Evolutionary conservation across 179 eudicot species (phyloP).

Genomic region (Silene noctiflora): DNA sequence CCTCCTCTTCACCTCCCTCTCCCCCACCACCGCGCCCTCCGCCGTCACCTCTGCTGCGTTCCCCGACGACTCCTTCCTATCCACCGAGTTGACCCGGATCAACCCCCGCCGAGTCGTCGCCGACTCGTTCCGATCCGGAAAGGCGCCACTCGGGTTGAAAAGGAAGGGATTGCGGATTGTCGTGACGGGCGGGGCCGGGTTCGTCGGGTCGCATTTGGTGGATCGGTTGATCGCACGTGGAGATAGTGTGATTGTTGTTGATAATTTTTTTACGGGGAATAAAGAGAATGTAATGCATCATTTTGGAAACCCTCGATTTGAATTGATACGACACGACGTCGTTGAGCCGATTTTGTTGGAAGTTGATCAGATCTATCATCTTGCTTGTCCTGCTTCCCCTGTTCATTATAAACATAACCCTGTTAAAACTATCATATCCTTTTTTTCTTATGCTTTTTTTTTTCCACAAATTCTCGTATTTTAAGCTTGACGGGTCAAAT

Average conservation of each 20-base stretch:
- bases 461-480: neutral
- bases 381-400: slow-evolving; percentile 97
- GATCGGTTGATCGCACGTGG: slow-evolving; percentile 78
- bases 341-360: slow-evolving; percentile 85
- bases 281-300: slow-evolving; percentile 91
- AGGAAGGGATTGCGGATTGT: slow-evolving; percentile 71
- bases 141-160: slow-evolving; percentile 74
- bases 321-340: slow-evolving; percentile 90
- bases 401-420: slow-evolving; percentile 97
- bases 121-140: slow-evolving; percentile 53
- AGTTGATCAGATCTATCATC: slow-evolving; percentile 95
- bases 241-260: slow-evolving; percentile 87
- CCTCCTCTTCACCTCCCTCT: slow-evolving; percentile 38
- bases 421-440: slow-evolving; percentile 98
- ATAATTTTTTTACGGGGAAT: slow-evolving; percentile 86
- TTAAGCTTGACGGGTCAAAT: too few relatives aligned
- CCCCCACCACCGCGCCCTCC: slow-evolving; percentile 20
- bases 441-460: neutral
- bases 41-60: slow-evolving; percentile 1
- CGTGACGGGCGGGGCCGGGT: slow-evolving; percentile 96
- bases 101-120: slow-evolving; percentile 27
- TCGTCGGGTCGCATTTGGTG: slow-evolving; percentile 89
- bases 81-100: slow-evolving; percentile 35
- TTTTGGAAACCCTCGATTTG: slow-evolving; percentile 84
- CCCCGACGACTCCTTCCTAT: slow-evolving; percentile 29